Evolutionary conservation across 148 eudicot species (phyloP).

Genomic region (Chenopodium berlandieri): DNA sequence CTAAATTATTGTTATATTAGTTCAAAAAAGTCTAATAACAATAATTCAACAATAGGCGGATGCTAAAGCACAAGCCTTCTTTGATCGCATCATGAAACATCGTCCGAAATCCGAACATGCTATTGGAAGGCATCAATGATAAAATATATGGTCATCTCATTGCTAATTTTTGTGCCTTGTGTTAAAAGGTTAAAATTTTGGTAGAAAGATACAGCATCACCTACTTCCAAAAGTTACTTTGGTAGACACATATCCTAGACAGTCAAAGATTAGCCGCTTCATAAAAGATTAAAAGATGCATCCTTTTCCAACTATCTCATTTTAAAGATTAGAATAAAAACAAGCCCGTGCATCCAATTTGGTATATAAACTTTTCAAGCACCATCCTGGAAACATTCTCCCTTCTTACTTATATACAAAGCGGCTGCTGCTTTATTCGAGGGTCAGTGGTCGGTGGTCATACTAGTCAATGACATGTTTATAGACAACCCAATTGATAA

Average conservation of each 20-base stretch:
- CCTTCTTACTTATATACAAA: neutral
- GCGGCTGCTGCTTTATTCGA: neutral
- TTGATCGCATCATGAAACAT: neutral
- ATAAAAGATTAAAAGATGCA: conserved; percentile 13
- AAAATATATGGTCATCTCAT: neutral
- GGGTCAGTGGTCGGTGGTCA: neutral
- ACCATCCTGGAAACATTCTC: conserved; percentile 15
- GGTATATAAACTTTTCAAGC: conserved; percentile 8
- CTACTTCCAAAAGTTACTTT: conserved; percentile 13
- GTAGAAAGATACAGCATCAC: neutral
- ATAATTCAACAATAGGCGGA: neutral
- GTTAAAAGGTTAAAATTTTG: neutral
- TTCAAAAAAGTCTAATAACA: neutral
- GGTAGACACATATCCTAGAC: neutral
- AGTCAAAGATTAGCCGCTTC: conserved; percentile 13
- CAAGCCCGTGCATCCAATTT: neutral
- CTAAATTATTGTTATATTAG: neutral
- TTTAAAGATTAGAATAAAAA: neutral
- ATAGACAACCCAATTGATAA: neutral
- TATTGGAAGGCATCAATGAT: conserved; percentile 5
- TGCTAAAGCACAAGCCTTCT: conserved; percentile 1
- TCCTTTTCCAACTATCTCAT: conserved; percentile 17
- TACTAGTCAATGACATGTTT: neutral
- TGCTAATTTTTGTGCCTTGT: neutral
- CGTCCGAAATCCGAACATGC: neutral